Evolutionary conservation across 2,329 filamentous ascomycete species (phyloP), one percentile per base, ranked within the genome.

Genomic region (Clonostachys solani): DNA sequence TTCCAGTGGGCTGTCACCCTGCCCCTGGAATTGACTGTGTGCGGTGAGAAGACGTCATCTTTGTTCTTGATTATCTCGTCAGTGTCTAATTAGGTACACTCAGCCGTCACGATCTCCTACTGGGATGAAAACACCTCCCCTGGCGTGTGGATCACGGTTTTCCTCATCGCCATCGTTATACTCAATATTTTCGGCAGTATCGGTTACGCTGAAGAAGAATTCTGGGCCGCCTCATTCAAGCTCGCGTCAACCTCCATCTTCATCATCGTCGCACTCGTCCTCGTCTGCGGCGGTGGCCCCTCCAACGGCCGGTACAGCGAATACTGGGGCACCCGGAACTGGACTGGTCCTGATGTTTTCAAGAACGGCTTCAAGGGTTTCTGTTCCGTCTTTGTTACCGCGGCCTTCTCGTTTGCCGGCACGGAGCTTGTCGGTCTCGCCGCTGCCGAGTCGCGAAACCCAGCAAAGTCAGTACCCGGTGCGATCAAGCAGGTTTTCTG

Each of bases 401-500:
- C 86, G 4, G 85, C 86, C 5, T 89, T 89, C 57, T 72, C 86
- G 17, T 90, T 89, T 59, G 80, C 82, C 15, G 86, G 86, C 12
- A 89, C 86, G 0, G 86, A 89, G 59, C 71, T 88, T 3, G 85
- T 89, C 16, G 86, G 86, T 56, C 74, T 90, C 4, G 84, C 85
- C 4, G 86, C 86, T 1, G 86, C 85, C 8, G 87, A 91, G 64
- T 81, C 86, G 0, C 66, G 70, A 10, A 88, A 89, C 58, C 86
- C 86, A 0, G 77, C 81, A 47, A 84, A 87, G 59, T 80, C 85
- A 0, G 76, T 96, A 2, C 91, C 91, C 0, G 84, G 82, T 2
- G 91, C 91, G 6, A 84, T 92, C 57, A 95, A 94, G 70, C 90
- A 95, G 61, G 88, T 80, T 33, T 80, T 80, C 49, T 80, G 76